Base-by-base conservation (phyloP, 768 basidiomycete genomes). In the Postia placenta region DNA sequence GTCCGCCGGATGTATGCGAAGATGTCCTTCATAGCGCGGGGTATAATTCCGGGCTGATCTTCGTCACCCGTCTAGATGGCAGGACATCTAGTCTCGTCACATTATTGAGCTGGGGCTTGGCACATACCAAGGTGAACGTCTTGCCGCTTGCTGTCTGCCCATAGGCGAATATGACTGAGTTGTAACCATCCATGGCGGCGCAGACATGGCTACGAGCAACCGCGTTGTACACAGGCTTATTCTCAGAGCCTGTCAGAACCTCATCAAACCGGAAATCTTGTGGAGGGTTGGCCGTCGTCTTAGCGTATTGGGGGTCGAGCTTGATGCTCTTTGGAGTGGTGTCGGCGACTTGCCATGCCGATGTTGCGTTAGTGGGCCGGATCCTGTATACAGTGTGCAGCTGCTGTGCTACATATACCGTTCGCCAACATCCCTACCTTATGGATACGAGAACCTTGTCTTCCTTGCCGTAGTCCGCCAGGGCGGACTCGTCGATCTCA, bases 111-210 rank as follows among this genome's bases (percentile, higher is more conserved):
- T n/a, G n/a, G n/a, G n/a, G n/a, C n/a, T 7, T 24, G 3, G n/a
- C 23, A 61, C 73, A 46, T 48, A 78, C 77, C 17, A 83, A 70
- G 2, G 83, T 85, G 57, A 81, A 82, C 0, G 85, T 86, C 67
- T 87, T 87, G 44, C 85, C 85, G 26, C 77, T 80, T 4, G 83
- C 85, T 0, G 96, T 98, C 64, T 98, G 95, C 6, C 88, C 87
- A 46, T 90, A 88, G 0, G 96, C 95, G 58, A 99, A 99, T 36
- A 97, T 80, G 54, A 98, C 90, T 6, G 93, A 81, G 65, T 98
- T 97, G 74, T 82, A 98, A 15, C 96, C 96, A 44, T 92, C 90
- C 92, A 98, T 96, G 9, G 94, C 92, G 3, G 93, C 90, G 49
- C 79, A 80, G 1, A 91, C 88, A 59, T 92, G 90, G 2, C 81